A percentile compares a stretch with the other conserved stretches of the same genome.
phyloP scores from a whole-genome alignment of 1,284 basidiomycete species.

The Rhodotorula sp. region DNA sequence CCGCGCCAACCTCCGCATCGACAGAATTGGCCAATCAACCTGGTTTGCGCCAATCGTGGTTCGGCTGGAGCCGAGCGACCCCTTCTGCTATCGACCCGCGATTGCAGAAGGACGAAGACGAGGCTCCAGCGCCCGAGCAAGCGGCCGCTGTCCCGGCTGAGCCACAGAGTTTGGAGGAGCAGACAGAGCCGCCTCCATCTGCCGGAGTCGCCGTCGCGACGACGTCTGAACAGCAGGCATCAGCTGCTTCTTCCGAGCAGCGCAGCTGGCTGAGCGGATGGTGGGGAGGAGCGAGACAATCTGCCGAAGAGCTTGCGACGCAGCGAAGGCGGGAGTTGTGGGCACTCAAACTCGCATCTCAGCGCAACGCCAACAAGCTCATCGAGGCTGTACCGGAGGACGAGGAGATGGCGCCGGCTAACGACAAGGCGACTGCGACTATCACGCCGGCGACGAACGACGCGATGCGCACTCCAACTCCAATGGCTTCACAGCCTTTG shows the following conservation, averaged over 20 bases:
- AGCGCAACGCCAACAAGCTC: background rate
- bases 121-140: background rate
- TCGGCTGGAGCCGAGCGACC: slow-evolving; percentile 9
- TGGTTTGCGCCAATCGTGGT: slow-evolving; percentile 8
- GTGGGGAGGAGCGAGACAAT: slow-evolving; percentile 1
- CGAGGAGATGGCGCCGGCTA: background rate
- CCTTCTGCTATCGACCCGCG: background rate
- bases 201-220: too few species aligned
- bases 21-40: background rate
- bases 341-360: slow-evolving; percentile 20
- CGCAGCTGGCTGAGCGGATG: slow-evolving; percentile 5
- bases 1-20: background rate
- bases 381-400: slow-evolving; percentile 5
- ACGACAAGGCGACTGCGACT: background rate
- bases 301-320: slow-evolving; percentile 1
- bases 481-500: background rate
- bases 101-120: background rate
- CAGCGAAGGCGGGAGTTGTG: slow-evolving; percentile 17
- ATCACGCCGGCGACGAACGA: background rate
- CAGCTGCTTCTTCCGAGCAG: too few species aligned
- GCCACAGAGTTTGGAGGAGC: background rate
- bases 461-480: background rate
- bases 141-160: background rate
- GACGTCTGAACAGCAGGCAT: background rate
- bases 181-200: background rate